These are phyloP conservation scores for Hortiboletus rubellus DNA, from an alignment of 1,284 basidiomycete genomes.

Conservation along the genomic window DNA sequence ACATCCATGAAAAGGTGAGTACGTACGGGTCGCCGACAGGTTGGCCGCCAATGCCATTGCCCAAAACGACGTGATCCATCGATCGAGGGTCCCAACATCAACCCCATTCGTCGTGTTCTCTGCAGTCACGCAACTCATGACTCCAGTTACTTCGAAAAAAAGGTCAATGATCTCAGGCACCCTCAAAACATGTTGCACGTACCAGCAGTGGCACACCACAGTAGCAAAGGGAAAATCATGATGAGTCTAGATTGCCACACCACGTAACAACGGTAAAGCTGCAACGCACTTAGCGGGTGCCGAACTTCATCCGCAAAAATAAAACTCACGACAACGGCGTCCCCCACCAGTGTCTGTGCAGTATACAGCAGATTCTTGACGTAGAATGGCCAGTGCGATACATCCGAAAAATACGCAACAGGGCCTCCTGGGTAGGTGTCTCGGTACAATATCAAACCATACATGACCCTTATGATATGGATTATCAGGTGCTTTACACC, in stretches of 20 bases:
- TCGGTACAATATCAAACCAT: constrained; percentile 2
- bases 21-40: constrained; percentile 19
- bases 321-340: constrained; percentile 33
- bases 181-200: neutral
- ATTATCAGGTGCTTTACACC: constrained; percentile 19
- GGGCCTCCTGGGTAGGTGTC: constrained; percentile 7
- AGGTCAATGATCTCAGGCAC: neutral
- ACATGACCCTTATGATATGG: constrained; percentile 13
- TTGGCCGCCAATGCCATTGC: constrained; percentile 17
- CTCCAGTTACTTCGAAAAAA: constrained; percentile 16
- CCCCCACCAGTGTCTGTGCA: constrained; percentile 34
- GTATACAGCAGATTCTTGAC: neutral
- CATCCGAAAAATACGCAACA: neutral
- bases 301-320: neutral
- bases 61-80: constrained; percentile 21
- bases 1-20: neutral
- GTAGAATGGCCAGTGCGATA: neutral
- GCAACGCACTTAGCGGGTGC: neutral
- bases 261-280: constrained; percentile 25
- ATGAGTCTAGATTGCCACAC: constrained; percentile 21
- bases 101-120: neutral
- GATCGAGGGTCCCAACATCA: constrained; percentile 4
- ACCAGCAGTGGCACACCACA: constrained; percentile 21
- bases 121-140: constrained; percentile 4
- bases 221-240: constrained; percentile 18